Base-by-base conservation (phyloP, 352 stramenopile genomes). In the Pythium dissimile region DNA sequence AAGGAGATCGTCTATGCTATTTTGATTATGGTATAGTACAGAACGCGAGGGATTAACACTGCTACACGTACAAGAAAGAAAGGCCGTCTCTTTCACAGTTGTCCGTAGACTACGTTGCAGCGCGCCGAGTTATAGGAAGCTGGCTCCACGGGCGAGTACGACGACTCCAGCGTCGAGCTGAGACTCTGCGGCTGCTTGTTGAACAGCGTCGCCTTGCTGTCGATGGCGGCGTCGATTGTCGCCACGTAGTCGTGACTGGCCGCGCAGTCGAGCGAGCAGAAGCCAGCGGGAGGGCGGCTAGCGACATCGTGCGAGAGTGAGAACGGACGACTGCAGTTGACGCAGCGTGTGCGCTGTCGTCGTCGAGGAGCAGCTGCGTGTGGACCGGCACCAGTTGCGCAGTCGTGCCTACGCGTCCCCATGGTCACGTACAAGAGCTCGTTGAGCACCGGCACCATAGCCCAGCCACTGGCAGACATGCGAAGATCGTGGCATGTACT, bases 231-330 rank as follows among this genome's bases (percentile, higher is more conserved):
- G 30, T 51, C 26, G 9, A 64, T 58, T 20, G 21, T 15, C 9
- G 27, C 35, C 56, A 57, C 52, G 48, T 64, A 64, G n/a, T 56
- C 23, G 56, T 50, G 37, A 41, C 47, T 64, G 28, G 56, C 39
- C 26, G 34, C 38, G 47, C 56, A 64, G 47, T 64, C 56, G 39
- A 58, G 15, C 56, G 56, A 64, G 47, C 56, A 64, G 23, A 42
- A 58, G 42, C 56, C 56, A 11, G 38, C 9, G 6, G 38, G 24
- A 12, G 56, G 56, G 13, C 41, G 56, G 56, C 30, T 50, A 8
- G 47, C 47, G 8, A 47, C 56, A 16, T 58, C 56, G 44, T 64
- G 56, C 1, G 8, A 1, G 0, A 20, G 13, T 5, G 56, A 64
- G 28, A 54, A 64, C 38, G 18, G 16, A 15, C 44, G 42, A 2